Conservation (phyloP, 495 filamentous ascomycete species). For the Aspergillus funiculosus region DNA sequence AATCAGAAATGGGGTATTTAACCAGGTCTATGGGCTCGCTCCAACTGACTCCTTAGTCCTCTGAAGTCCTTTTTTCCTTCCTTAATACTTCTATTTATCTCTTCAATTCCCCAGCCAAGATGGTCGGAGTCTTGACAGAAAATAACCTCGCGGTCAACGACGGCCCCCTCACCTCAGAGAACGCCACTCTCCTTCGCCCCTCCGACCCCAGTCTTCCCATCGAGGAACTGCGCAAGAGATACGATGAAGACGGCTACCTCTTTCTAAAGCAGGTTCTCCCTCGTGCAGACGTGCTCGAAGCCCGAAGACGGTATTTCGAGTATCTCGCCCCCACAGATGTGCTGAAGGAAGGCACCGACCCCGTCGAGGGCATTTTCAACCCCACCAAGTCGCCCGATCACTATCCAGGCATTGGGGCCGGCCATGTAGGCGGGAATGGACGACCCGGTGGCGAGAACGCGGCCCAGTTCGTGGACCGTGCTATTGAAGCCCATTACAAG, state of each 20-base stretch:
- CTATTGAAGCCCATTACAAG: conserved; percentile 50
- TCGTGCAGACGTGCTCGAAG: conserved; percentile 49
- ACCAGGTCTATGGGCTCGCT: neutral
- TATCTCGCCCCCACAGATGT: conserved; percentile 50
- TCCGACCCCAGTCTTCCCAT: conserved; percentile 34
- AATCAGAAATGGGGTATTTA: neutral
- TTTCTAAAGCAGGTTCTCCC: conserved; percentile 56
- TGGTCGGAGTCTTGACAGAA: conserved; percentile 29
- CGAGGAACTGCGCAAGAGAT: conserved; percentile 47
- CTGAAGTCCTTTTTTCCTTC: neutral
- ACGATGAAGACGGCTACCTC: conserved; percentile 53
- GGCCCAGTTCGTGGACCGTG: conserved; percentile 47
- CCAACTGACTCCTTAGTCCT: neutral
- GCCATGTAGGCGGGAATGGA: conserved; percentile 44
- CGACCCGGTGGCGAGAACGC: conserved; percentile 41
- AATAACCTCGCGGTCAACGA: conserved; percentile 47
- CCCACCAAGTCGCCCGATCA: conserved; percentile 36
- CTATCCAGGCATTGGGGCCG: conserved; percentile 55
- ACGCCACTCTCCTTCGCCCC: conserved; percentile 40
- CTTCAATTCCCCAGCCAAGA: conserved; percentile 14
- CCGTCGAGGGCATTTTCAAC: conserved; percentile 51
- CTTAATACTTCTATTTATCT: neutral
- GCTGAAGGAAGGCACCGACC: conserved; percentile 40
- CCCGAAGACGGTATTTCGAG: conserved; percentile 53
- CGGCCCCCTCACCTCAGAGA: conserved; percentile 44